Base-by-base conservation (phyloP, 768 basidiomycete genomes). In the Lentinula lateritia region DNA sequence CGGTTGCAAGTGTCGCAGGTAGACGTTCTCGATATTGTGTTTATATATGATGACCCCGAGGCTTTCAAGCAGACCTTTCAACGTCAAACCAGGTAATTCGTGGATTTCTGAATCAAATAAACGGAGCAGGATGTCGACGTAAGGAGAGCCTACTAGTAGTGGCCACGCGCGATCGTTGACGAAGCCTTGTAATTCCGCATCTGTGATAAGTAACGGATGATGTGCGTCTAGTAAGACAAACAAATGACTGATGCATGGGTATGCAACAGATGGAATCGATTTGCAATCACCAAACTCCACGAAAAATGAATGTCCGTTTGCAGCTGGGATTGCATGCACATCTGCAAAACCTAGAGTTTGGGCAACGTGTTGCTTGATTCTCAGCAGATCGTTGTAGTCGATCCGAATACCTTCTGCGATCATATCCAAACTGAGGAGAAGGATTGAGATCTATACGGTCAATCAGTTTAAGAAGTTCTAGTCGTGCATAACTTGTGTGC, bases 21-120 rank as follows among this genome's bases (percentile, higher is more conserved):
- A 71, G 18, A 66, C 71, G 55, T 78, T 80, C 50, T 85, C 84
- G 61, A 92, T 82, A 67, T 92, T 86, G 62, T 90, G 86, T 73
- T 92, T 92, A 72, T 86, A 85, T 20, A 89, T 79, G 62, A 86
- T 76, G 46, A 90, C 82, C 61, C 87, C 78, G 23, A 90, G 66
- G 1, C 81, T 74, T 72, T 91, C 88, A 48, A 92, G 72, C 46
- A 89, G 67, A 57, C 76, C 80, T 67, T 90, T 89, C 62, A 83
- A 69, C 1, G 80, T 81, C 48, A 84, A 66, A 48, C 83, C 77
- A 0, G 89, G 87, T 6, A 90, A 68, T 15, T 83, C 76, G 34
- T 74, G 71, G 20, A 80, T 67, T 10, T 79, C 78, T 7, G 41
- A 28, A 57, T 75, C 77, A 62, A 89, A 76, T 28, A 86, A 70